Evolutionary conservation across 1,139 yeast genomes (phyloP).

Genomic region (Geotrichum bryndzae): DNA sequence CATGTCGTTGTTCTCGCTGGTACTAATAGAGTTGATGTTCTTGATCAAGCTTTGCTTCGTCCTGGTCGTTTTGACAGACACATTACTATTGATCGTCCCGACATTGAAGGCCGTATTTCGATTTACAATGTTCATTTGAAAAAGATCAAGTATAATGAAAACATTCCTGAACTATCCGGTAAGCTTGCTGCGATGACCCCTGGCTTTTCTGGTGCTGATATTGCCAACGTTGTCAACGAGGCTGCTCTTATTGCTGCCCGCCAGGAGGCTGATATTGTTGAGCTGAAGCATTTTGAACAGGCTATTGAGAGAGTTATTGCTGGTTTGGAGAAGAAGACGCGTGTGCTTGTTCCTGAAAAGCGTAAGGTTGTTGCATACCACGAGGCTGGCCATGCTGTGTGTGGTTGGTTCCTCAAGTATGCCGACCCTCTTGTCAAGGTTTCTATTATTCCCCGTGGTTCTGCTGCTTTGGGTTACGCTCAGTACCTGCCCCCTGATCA

Average conservation of each 20-base stretch:
- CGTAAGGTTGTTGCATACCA: constrained; percentile 90
- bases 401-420: constrained; percentile 88
- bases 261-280: constrained; percentile 58
- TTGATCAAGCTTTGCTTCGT: constrained; percentile 86
- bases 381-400: constrained; percentile 97
- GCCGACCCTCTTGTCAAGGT: constrained; percentile 94
- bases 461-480: constrained; percentile 96
- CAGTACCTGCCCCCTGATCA: constrained; percentile 94
- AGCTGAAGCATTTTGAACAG: constrained; percentile 76
- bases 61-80: constrained; percentile 98
- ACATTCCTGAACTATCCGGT: constrained; percentile 60
- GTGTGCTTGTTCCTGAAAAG: constrained; percentile 78
- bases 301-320: constrained; percentile 97
- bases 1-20: constrained; percentile 97
- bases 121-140: constrained; percentile 79
- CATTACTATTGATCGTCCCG: constrained; percentile 85
- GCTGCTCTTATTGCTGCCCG: constrained; percentile 97
- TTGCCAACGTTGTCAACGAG: constrained; percentile 94
- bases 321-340: constrained; percentile 86
- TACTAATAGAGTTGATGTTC: constrained; percentile 88
- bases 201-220: constrained; percentile 97
- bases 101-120: constrained; percentile 85
- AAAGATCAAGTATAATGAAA: constrained; percentile 53
- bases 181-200: constrained; percentile 93
- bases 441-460: constrained; percentile 93